Evolutionary conservation across 306 rosid species (phyloP).

Genomic region (Trifolium pratense): DNA sequence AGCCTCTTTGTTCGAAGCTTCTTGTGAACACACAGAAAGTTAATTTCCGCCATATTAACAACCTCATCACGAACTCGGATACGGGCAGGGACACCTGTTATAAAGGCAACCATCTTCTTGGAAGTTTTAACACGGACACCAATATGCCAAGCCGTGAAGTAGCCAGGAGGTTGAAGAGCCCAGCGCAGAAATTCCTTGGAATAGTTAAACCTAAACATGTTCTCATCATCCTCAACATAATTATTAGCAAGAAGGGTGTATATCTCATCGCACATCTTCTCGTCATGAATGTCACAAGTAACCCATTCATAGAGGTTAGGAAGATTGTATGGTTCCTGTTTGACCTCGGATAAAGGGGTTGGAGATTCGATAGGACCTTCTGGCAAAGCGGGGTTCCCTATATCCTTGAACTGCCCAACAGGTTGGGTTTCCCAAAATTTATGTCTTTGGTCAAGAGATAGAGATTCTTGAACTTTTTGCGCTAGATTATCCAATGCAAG

Average conservation of each 20-base stretch:
- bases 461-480: constrained; percentile 73
- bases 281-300: constrained; percentile 81
- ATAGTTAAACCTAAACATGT: constrained; percentile 92
- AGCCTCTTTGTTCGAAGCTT: constrained; percentile 96
- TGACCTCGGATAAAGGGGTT: constrained; percentile 79
- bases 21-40: constrained; percentile 92
- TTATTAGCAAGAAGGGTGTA: constrained; percentile 81
- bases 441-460: constrained; percentile 71
- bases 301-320: constrained; percentile 86
- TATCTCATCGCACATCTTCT: constrained; percentile 70
- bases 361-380: constrained; percentile 88
- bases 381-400: constrained; percentile 66
- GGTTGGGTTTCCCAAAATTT: constrained; percentile 98
- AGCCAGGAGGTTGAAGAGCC: constrained; percentile 96
- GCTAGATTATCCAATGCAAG: constrained; percentile 57
- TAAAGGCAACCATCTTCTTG: constrained; percentile 92
- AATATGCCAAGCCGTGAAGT: constrained; percentile 84
- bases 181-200: constrained; percentile 88
- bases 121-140: constrained; percentile 89
- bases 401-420: constrained; percentile 91
- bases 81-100: constrained; percentile 87
- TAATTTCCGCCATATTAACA: constrained; percentile 92
- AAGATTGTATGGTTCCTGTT: constrained; percentile 91
- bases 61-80: constrained; percentile 72
- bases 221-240: constrained; percentile 94